Percentiles rank a stretch among this genome's conserved stretches.
These are phyloP conservation scores for Aegilops speltoides DNA, from an alignment of 176 grass and related monocot species.

Conservation along the genomic window DNA sequence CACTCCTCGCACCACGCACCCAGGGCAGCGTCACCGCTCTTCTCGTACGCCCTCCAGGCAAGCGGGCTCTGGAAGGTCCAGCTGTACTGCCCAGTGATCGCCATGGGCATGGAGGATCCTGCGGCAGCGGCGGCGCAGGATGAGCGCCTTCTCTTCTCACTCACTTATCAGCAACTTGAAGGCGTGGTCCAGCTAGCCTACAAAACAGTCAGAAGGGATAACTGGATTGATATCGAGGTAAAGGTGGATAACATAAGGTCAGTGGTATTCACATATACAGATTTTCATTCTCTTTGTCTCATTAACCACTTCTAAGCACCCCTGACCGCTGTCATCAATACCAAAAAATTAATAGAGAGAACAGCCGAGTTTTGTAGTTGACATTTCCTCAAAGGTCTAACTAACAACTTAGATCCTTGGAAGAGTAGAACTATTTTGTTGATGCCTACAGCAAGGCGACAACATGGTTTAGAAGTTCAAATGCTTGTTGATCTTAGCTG, in stretches of 20 bases:
- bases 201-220: conserved; percentile 48
- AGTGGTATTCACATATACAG: conserved; percentile 32
- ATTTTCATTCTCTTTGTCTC: conserved; percentile 20
- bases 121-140: conserved; percentile 52
- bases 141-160: conserved; percentile 76
- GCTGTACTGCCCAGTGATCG: conserved; percentile 80
- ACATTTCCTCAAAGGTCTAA: neutral
- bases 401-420: conserved; percentile 2
- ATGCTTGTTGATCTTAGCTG: neutral
- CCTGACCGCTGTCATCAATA: neutral
- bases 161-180: conserved; percentile 88
- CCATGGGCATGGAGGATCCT: conserved; percentile 73
- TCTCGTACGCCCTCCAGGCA: conserved; percentile 70
- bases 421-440: neutral
- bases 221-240: conserved; percentile 82
- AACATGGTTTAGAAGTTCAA: conserved; percentile 4
- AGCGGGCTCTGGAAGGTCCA: conserved; percentile 87
- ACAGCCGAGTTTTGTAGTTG: neutral
- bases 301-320: neutral
- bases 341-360: neutral
- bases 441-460: neutral
- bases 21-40: conserved; percentile 38
- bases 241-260: conserved; percentile 91
- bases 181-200: conserved; percentile 84
- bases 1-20: conserved; percentile 36